Evolutionary conservation across 1,139 yeast genomes (phyloP).

Genomic region (Candida pseudoviswanathii): DNA sequence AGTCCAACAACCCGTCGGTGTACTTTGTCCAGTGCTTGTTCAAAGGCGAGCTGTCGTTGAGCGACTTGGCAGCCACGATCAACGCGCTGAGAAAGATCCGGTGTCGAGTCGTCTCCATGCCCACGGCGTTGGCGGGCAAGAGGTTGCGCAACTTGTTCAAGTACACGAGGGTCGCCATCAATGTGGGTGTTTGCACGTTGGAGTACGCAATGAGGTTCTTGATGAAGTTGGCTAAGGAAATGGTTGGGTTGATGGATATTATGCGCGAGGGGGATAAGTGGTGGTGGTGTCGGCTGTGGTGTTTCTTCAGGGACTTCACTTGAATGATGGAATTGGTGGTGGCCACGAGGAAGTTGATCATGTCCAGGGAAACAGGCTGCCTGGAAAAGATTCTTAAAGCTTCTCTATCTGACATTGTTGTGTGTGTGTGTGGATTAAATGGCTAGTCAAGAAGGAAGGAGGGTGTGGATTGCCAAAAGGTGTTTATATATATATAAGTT

Average conservation of each 20-base stretch:
- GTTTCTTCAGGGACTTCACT: slow-evolving; percentile 35
- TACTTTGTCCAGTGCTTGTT: slow-evolving; percentile 95
- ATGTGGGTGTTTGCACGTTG: slow-evolving; percentile 92
- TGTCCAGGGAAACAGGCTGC: slow-evolving; percentile 74
- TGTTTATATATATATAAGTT: background rate
- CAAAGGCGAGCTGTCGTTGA: slow-evolving; percentile 91
- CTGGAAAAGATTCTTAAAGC: slow-evolving; percentile 77
- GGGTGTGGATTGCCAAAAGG: background rate
- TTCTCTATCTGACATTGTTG: slow-evolving; percentile 46
- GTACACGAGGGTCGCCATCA: slow-evolving; percentile 89
- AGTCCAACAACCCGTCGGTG: slow-evolving; percentile 77
- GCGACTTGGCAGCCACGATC: slow-evolving; percentile 84
- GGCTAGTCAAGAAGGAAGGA: too few relatives aligned
- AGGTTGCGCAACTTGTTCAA: slow-evolving; percentile 72
- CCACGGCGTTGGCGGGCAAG: slow-evolving; percentile 86
- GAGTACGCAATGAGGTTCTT: slow-evolving; percentile 72
- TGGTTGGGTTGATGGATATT: slow-evolving; percentile 17
- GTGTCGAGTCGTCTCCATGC: slow-evolving; percentile 93
- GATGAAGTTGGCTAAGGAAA: slow-evolving; percentile 62
- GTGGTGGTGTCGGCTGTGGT: background rate
- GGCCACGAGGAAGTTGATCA: slow-evolving; percentile 79
- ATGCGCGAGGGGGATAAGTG: slow-evolving; percentile 11
- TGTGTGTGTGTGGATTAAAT: too few relatives aligned
- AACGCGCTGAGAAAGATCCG: slow-evolving; percentile 87
- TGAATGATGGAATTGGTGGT: slow-evolving; percentile 81